Conservation (phyloP, 2,329 filamentous ascomycete species). For the Xylariaceae sp. region DNA sequence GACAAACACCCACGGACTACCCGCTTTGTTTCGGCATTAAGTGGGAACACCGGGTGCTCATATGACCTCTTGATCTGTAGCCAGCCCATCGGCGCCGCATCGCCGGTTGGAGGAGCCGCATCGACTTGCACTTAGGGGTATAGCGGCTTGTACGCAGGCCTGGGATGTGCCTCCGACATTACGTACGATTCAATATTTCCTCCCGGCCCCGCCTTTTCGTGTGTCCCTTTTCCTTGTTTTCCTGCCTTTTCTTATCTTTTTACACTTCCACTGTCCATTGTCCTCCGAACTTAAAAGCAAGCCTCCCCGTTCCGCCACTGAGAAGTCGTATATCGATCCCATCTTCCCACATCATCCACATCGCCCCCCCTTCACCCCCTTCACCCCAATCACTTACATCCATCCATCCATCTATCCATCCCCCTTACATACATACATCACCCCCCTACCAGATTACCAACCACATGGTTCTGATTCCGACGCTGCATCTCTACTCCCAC, state of each 20-base stretch:
- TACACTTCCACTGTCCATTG: constrained; percentile 28
- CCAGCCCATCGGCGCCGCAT: constrained; percentile 20
- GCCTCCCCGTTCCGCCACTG: neutral
- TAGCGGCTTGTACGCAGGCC: constrained; percentile 35
- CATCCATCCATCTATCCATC: too few species aligned
- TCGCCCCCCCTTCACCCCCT: too few species aligned
- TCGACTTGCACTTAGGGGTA: constrained; percentile 56
- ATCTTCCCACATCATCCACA: neutral
- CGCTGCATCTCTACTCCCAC: constrained; percentile 3
- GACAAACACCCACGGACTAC: constrained; percentile 9
- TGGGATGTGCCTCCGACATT: constrained; percentile 25
- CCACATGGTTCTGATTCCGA: neutral
- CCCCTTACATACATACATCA: too few species aligned
- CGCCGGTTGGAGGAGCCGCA: constrained; percentile 34
- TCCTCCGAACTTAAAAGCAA: constrained; percentile 4
- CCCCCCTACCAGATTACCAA: neutral
- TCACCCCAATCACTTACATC: too few species aligned
- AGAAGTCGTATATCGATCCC: neutral
- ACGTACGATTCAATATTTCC: constrained; percentile 28
- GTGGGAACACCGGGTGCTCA: constrained; percentile 23
- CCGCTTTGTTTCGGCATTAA: constrained; percentile 30
- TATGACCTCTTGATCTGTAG: constrained; percentile 23
- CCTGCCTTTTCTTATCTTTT: constrained; percentile 4
- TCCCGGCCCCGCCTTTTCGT: constrained; percentile 26
- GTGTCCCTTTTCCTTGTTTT: constrained; percentile 11